Conservation (phyloP, 1,284 basidiomycete species). For the Cutaneotrichosporon mucoides region DNA sequence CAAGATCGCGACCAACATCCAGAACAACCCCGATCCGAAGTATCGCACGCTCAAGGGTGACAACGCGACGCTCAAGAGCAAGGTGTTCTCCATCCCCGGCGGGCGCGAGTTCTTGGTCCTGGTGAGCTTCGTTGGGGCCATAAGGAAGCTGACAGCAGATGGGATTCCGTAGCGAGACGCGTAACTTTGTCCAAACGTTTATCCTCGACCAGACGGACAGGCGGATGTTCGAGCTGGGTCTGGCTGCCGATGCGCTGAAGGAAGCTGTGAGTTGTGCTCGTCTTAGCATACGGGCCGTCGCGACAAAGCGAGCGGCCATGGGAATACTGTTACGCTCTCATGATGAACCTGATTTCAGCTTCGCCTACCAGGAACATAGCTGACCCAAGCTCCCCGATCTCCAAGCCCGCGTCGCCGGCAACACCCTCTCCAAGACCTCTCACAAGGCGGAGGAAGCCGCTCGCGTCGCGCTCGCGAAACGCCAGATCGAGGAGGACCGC, state of each 20-base stretch:
- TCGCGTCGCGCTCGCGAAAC: constrained; percentile 31
- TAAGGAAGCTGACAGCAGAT: constrained; percentile 24
- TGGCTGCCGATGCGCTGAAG: constrained; percentile 31
- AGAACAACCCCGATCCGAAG: constrained; percentile 34
- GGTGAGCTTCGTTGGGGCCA: constrained; percentile 22
- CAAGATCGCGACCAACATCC: constrained; percentile 44
- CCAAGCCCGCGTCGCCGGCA: constrained; percentile 17
- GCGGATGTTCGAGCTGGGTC: constrained; percentile 33
- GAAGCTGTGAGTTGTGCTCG: constrained; percentile 32
- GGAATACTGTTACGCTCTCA: too few species aligned
- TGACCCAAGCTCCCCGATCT: constrained; percentile 23
- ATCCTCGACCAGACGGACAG: constrained; percentile 30
- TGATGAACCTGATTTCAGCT: too few species aligned
- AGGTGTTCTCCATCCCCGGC: constrained; percentile 36
- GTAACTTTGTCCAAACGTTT: constrained; percentile 34
- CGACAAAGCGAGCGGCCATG: too few species aligned
- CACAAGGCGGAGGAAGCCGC: constrained; percentile 33
- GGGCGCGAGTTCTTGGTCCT: constrained; percentile 44
- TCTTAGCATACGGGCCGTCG: too few species aligned
- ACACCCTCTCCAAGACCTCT: constrained; percentile 10
- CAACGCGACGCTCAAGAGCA: constrained; percentile 36
- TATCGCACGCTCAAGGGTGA: constrained; percentile 35
- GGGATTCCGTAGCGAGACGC: constrained; percentile 39
- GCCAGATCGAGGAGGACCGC: constrained; percentile 41
- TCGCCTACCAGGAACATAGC: background rate